Conservation (phyloP, 1,284 basidiomycete genomes). For the Hemileia vastatrix region DNA sequence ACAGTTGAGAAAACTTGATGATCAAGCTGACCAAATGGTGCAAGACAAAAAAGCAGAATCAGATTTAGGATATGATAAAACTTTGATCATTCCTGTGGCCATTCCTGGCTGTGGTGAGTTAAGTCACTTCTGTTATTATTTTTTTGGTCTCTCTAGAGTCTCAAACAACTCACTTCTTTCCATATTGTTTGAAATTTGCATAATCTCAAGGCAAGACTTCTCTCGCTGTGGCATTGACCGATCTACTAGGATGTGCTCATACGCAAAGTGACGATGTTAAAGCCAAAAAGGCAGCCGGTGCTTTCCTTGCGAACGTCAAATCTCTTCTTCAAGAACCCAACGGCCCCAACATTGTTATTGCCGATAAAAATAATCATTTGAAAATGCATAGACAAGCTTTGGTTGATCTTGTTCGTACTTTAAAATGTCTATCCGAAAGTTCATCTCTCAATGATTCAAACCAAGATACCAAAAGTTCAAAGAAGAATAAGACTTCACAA, state of each 20-base stretch:
- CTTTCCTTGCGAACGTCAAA: conserved; percentile 67
- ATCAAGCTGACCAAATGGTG: no score
- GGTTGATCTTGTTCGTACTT: neutral
- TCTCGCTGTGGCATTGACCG: conserved; percentile 64
- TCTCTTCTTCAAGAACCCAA: conserved; percentile 49
- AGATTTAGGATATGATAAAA: conserved; percentile 55
- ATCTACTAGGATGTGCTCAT: conserved; percentile 74
- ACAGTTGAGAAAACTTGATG: no score
- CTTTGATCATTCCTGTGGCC: conserved; percentile 75
- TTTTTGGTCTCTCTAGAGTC: no score
- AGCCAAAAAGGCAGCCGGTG: conserved; percentile 64
- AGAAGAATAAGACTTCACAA: neutral
- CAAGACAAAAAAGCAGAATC: neutral
- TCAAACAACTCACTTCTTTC: neutral
- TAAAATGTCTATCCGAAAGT: neutral
- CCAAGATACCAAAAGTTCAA: neutral
- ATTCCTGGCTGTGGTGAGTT: conserved; percentile 74
- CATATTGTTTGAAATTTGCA: neutral
- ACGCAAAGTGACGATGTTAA: conserved; percentile 85
- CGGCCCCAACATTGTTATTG: conserved; percentile 2
- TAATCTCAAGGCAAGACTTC: conserved; percentile 59
- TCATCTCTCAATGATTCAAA: neutral
- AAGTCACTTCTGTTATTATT: neutral
- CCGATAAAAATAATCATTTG: conserved; percentile 18
- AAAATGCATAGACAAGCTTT: conserved; percentile 12